Conservation (phyloP, 2,329 filamentous ascomycete species). For the Apiospora pterosperma region DNA sequence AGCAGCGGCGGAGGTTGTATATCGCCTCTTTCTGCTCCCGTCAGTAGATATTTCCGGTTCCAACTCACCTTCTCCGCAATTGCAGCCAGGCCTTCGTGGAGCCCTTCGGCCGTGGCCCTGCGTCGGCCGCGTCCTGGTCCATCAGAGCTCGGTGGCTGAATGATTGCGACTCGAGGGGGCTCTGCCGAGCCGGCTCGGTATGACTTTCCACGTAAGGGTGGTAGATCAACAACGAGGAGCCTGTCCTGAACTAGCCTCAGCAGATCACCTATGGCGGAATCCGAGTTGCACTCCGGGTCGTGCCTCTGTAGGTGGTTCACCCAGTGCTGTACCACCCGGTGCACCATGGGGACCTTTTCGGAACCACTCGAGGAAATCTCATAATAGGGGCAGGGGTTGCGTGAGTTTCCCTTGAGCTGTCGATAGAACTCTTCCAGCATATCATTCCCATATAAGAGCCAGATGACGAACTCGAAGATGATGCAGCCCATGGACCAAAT, state of each 20-base stretch:
- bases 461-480: slow-evolving; percentile 22
- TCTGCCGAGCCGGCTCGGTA: neutral
- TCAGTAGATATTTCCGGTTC: neutral
- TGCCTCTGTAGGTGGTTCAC: neutral
- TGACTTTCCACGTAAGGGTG: neutral
- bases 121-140: neutral
- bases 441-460: slow-evolving; percentile 15
- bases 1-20: neutral
- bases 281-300: neutral
- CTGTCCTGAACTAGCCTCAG: neutral
- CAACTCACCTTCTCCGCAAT: neutral
- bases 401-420: neutral
- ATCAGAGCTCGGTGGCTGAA: neutral
- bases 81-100: neutral
- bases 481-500: slow-evolving; percentile 26
- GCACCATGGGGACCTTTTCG: neutral
- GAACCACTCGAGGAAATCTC: neutral
- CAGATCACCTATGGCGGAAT: neutral
- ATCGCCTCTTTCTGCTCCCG: neutral
- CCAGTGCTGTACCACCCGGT: neutral
- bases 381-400: neutral
- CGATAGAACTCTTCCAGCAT: neutral
- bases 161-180: rapidly evolving
- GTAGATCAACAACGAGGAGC: neutral
- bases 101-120: neutral